Conservation (phyloP, 2,329 filamentous ascomycete species). For the Ustilaginoidea virens region DNA sequence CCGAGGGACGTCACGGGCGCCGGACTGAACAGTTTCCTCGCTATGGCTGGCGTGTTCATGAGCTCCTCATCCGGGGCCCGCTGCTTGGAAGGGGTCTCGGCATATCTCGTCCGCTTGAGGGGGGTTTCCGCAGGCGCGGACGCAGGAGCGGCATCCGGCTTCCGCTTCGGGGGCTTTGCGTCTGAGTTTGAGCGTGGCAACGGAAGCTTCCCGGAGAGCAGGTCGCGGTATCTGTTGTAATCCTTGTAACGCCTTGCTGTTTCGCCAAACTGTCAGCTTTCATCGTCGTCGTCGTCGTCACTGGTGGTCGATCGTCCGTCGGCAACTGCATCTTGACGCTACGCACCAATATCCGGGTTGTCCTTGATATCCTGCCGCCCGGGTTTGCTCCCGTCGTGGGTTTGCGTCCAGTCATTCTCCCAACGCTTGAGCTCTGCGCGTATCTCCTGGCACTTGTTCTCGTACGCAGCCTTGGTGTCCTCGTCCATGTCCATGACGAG, state of each 20-base stretch:
- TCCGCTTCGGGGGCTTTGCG: slow-evolving; percentile 22
- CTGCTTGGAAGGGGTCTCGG: slow-evolving; percentile 31
- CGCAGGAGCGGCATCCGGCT: slow-evolving; percentile 17
- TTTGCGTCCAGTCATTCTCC: slow-evolving; percentile 51
- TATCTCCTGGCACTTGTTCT: slow-evolving; percentile 36
- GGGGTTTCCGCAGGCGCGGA: slow-evolving; percentile 26
- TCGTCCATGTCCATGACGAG: slow-evolving; percentile 39
- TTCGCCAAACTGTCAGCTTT: too few relatives aligned
- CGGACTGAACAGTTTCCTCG: slow-evolving; percentile 45
- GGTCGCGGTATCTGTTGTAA: slow-evolving; percentile 51
- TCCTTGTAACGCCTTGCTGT: slow-evolving; percentile 61
- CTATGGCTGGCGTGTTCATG: slow-evolving; percentile 38
- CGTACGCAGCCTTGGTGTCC: slow-evolving; percentile 26
- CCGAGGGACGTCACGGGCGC: slow-evolving; percentile 47
- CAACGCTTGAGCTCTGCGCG: slow-evolving; percentile 58
- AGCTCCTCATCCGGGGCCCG: slow-evolving; percentile 24
- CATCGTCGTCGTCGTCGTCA: too few relatives aligned
- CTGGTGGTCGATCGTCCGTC: too few relatives aligned
- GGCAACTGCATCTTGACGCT: neutral
- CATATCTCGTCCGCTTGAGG: slow-evolving; percentile 32
- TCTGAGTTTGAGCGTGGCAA: slow-evolving; percentile 17
- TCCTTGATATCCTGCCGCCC: slow-evolving; percentile 61
- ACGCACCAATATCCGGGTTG: slow-evolving; percentile 52
- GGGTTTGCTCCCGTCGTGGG: slow-evolving; percentile 53
- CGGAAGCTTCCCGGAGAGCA: slow-evolving; percentile 36